Base-by-base conservation (phyloP, 805 yeast genomes). In the Lipomyces spencermartinsiae region DNA sequence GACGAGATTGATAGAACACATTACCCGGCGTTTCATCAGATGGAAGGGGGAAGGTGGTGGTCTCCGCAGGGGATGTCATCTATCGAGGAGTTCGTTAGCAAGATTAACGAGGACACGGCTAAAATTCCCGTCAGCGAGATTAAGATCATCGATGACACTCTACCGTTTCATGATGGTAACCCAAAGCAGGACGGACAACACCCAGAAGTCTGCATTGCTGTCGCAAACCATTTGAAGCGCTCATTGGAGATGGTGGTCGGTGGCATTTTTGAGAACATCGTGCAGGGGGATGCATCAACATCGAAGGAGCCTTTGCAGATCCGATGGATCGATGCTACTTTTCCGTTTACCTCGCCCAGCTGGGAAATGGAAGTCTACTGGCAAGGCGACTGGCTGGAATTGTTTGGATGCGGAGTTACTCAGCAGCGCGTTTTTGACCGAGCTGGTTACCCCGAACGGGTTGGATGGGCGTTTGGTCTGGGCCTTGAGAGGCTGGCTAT, bases 331-430 rank as follows among this genome's bases (percentile, higher is more conserved):
- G 96, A 92, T 75, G 97, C 95, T 0, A 92, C 88, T 75, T 95
- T 95, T 81, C 99, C 99, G 2, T 95, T 98, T 98, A 95, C 99
- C 2, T 87, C 97, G 0, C 99, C 99, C 2, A 91, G 97, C 56
- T 95, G 97, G 96, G 98, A 95, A 76, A 92, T 96, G 73, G 99
- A 95, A 79, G 97, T 95, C 4, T 93, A 96, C 93, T 95, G 98
- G 98, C 91, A 93, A 76, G 97, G 95, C 62, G 97, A 93, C 73
- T 95, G 99, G 99, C 83, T 95, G 46, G 99, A 95, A 80, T 88
- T 97, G 77, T 92, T 97, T 75, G 99, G 99, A 0, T 92, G 97
- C 80, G 99, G 99, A 33, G 84, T 94, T 49, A 97, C 93, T 7
- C 87, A 87, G 72, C 89, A 92, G 73, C 87, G 87, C 61, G 97